Conservation (phyloP, 2,329 filamentous ascomycete genomes). For the Colletotrichum cordylinicola region DNA sequence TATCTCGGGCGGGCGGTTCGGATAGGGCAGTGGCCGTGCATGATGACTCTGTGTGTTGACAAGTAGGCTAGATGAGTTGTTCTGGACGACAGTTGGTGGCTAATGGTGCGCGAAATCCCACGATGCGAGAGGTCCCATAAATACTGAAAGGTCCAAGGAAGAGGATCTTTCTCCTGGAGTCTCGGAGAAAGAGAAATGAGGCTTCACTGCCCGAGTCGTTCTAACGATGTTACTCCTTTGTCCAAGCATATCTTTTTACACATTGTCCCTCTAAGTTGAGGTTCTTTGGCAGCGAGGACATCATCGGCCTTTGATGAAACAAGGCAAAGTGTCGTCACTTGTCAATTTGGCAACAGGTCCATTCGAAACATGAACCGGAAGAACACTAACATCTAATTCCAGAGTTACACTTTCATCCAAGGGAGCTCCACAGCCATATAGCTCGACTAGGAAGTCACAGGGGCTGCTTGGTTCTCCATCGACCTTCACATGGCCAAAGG, state of each 20-base stretch:
- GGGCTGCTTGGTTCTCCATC: not conserved
- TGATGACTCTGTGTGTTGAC: not conserved
- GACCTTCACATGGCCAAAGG: not conserved
- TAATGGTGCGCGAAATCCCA: not conserved
- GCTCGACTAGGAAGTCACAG: not conserved
- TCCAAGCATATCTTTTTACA: not conserved
- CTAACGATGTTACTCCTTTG: not conserved
- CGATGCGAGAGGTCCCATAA: not conserved
- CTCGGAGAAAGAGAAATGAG: not conserved
- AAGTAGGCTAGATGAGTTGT: not conserved
- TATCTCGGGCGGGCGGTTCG: not conserved
- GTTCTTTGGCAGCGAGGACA: not conserved
- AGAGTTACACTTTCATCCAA: not conserved
- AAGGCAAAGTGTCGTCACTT: not conserved
- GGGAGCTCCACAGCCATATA: not conserved
- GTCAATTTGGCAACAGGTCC: not conserved
- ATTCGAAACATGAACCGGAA: not conserved
- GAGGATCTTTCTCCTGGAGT: not conserved
- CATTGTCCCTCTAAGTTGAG: not conserved
- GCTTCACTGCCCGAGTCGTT: not conserved
- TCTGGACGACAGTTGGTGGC: not conserved
- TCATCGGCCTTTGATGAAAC: not conserved
- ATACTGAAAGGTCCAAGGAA: not conserved
- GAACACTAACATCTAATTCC: not conserved
- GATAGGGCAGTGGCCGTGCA: not conserved